Evolutionary conservation across 2,329 filamentous ascomycete genomes (phyloP).

Genomic region (Beauveria pseudobassiana): DNA sequence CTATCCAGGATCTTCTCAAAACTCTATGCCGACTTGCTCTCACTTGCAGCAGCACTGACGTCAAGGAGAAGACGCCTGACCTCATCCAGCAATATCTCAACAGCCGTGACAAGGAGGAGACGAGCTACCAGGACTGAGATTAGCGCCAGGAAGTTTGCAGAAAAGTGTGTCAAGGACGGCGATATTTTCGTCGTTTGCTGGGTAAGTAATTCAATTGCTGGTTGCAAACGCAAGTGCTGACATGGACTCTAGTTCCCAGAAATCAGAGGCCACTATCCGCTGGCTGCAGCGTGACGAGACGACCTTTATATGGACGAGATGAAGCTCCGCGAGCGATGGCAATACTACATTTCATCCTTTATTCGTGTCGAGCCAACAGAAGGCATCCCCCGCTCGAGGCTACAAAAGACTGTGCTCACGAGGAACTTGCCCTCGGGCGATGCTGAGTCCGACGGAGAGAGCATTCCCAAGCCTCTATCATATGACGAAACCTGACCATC

Average conservation of each 20-base stretch:
- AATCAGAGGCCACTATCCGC: conserved; percentile 63
- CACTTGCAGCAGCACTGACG: conserved; percentile 75
- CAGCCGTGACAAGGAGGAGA: conserved; percentile 74
- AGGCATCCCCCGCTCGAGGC: conserved; percentile 57
- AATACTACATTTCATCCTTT: conserved; percentile 91
- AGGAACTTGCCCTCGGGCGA: conserved; percentile 61
- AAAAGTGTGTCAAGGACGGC: conserved; percentile 86
- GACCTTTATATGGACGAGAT: conserved; percentile 82
- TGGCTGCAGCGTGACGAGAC: conserved; percentile 61
- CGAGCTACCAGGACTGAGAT: conserved; percentile 84
- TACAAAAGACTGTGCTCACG: conserved; percentile 62
- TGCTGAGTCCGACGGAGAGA: conserved; percentile 55
- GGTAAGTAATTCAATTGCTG: conserved; percentile 51
- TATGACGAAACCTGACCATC: conserved; percentile 63
- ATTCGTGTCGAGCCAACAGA: conserved; percentile 84
- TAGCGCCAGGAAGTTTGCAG: conserved; percentile 81
- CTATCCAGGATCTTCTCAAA: conserved; percentile 79
- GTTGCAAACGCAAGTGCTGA: conserved; percentile 23
- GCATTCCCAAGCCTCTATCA: conserved; percentile 51
- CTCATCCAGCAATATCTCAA: conserved; percentile 81
- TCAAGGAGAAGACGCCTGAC: conserved; percentile 88
- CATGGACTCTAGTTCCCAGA: conserved; percentile 49
- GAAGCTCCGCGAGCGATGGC: conserved; percentile 76
- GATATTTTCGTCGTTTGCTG: conserved; percentile 87
- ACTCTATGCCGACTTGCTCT: conserved; percentile 74